These are phyloP conservation scores for Mycena belliarum DNA, from an alignment of 768 basidiomycete genomes.

Conservation along the genomic window DNA sequence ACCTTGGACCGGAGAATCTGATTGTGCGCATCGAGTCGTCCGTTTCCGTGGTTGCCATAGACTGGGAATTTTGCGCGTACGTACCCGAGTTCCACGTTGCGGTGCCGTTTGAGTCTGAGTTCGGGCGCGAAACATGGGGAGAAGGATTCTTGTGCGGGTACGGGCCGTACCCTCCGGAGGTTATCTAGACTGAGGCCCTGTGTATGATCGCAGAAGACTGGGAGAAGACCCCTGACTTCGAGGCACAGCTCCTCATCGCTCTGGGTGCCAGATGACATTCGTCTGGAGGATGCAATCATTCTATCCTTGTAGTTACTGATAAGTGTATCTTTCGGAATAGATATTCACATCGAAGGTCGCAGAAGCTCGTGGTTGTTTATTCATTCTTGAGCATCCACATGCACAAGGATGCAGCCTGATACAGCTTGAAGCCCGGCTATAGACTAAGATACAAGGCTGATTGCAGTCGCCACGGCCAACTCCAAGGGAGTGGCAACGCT, in stretches of 20 bases:
- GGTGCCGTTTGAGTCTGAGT: not conserved
- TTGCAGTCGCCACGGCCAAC: not conserved
- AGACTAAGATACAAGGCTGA: not conserved
- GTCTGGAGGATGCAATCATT: no score
- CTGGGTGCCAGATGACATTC: not conserved
- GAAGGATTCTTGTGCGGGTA: not conserved
- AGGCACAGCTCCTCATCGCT: not conserved
- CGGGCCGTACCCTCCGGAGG: not conserved
- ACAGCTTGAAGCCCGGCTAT: not conserved
- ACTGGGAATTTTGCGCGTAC: conserved; percentile 3
- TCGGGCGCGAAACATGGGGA: not conserved
- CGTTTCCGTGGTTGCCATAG: conserved; percentile 18
- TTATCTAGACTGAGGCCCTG: not conserved
- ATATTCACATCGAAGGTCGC: no score
- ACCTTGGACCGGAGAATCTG: not conserved
- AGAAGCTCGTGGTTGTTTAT: no score
- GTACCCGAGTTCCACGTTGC: not conserved
- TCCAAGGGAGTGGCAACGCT: not conserved
- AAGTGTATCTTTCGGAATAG: no score
- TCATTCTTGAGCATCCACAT: no score
- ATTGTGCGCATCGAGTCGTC: not conserved
- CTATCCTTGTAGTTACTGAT: no score
- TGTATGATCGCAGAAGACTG: not conserved
- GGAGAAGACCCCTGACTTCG: not conserved
- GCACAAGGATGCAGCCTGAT: no score